Evolutionary conservation across 2,329 filamentous ascomycete genomes (phyloP), one percentile per base, ranked within the genome.

Genomic region (Malbranchea cinnamomea): DNA sequence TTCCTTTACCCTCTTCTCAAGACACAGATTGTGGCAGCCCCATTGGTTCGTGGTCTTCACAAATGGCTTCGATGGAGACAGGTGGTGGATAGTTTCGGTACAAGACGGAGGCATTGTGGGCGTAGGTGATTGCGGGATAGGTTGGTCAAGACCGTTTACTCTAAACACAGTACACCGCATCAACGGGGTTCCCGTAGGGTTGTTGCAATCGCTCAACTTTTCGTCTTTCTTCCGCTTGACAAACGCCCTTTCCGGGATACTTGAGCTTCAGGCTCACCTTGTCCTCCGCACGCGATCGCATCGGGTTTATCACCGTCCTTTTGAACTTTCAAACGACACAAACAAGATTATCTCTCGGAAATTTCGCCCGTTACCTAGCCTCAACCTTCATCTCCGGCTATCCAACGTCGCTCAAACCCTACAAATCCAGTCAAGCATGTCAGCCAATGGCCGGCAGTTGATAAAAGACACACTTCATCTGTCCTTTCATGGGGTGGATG

Each of bases 11-110:
- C 79, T 84, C 57, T 74, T 91, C 57, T 74, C 91, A 43, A 75
- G 74, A 43, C 61, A 62, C 34, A 33, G 30, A 28, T 72, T 70
- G n/a, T 92, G 85, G 81, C 65, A 64, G 6, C 49, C 67, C 9
- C 60, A 68, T 30, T 93, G 82, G 80, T 71, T 75, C 38, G 57
- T 91, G 22, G 74, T 75, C 40, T 66, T 78, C 26, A 72, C 73
- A 30, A 65, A 83, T 48, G 74, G 76, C 47, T 63, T 79, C 46
- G 65, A 67, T 44, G 80, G 81, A 31, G 80, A 89, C 47, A 67
- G 67, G 37, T 92, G 81, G 80, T 85, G 77, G 73, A 59, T 85
- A 36, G 60, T 82, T 15, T 51, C 53, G 36, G 34, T 53, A 11
- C 26, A 30, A 15, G 12, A 18, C 18, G 19, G 39, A 42, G 12